Conservation (phyloP, 2,329 filamentous ascomycete genomes). For the Aureobasidium sp. region DNA sequence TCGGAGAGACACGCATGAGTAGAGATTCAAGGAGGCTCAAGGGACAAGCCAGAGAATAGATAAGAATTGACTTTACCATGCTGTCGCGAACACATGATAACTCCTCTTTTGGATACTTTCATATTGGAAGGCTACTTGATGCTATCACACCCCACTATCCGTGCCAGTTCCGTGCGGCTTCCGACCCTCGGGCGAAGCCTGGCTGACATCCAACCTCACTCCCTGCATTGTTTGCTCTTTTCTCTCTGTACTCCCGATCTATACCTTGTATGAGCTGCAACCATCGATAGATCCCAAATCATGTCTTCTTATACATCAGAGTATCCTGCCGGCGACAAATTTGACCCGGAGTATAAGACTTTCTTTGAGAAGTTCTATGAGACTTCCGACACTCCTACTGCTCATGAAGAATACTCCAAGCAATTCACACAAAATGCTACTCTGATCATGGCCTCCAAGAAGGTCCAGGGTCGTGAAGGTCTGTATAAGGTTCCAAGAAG, state of each 20-base stretch:
- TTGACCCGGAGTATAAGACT: constrained; percentile 33
- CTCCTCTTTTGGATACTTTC: neutral
- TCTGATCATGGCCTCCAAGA: constrained; percentile 47
- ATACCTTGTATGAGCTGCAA: neutral
- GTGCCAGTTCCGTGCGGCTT: constrained; percentile 34
- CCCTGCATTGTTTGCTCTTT: neutral
- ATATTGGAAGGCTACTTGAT: constrained; percentile 21
- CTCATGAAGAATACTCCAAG: constrained; percentile 43
- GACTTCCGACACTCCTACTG: constrained; percentile 41
- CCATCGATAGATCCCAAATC: neutral
- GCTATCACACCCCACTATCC: constrained; percentile 39
- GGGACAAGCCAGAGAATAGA: neutral
- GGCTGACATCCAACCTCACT: constrained; percentile 21
- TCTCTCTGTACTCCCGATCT: neutral
- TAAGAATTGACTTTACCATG: neutral
- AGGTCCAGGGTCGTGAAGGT: constrained; percentile 41
- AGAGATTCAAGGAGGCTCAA: neutral
- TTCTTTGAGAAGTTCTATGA: constrained; percentile 44
- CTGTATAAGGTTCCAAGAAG: constrained; percentile 5
- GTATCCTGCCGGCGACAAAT: constrained; percentile 3
- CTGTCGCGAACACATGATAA: neutral
- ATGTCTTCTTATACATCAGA: constrained; percentile 16
- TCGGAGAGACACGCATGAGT: neutral
- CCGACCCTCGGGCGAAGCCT: constrained; percentile 6
- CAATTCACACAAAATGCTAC: constrained; percentile 44